phyloP scores from a whole-genome alignment of 2,329 filamentous ascomycete genomes.

The Pyrenophora teres region DNA sequence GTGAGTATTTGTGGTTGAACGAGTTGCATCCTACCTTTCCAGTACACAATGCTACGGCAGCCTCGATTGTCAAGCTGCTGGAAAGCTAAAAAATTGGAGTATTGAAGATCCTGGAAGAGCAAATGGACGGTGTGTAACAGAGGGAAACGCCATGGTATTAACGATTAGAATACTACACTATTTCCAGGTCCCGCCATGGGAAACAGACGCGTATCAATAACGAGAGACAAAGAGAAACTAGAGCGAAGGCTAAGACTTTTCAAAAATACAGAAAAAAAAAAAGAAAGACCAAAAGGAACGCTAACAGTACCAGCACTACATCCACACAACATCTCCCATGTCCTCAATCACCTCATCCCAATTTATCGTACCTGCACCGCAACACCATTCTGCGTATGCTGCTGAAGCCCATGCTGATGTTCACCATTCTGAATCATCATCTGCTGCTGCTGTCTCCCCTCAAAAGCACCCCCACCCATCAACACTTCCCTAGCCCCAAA shows the following conservation, averaged over 20 bases:
- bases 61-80: conserved; percentile 39
- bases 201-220: no score
- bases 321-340: background rate
- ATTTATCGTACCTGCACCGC: background rate
- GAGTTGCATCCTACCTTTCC: conserved; percentile 67
- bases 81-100: background rate
- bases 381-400: background rate
- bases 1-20: conserved; percentile 70
- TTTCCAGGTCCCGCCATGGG: no score
- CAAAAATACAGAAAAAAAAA: background rate
- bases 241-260: background rate
- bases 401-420: background rate
- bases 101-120: background rate
- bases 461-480: background rate
- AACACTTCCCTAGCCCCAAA: conserved; percentile 27
- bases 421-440: background rate
- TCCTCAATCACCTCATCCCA: background rate
- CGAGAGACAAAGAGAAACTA: no score
- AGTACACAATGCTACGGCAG: conserved; percentile 64
- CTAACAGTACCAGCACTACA: background rate
- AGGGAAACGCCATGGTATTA: no score
- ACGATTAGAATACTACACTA: no score
- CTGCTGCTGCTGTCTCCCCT: background rate
- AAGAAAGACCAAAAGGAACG: background rate
- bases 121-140: no score